Evolutionary conservation across 2,329 filamentous ascomycete species (phyloP).

Genomic region (Xylariaceae sp.): DNA sequence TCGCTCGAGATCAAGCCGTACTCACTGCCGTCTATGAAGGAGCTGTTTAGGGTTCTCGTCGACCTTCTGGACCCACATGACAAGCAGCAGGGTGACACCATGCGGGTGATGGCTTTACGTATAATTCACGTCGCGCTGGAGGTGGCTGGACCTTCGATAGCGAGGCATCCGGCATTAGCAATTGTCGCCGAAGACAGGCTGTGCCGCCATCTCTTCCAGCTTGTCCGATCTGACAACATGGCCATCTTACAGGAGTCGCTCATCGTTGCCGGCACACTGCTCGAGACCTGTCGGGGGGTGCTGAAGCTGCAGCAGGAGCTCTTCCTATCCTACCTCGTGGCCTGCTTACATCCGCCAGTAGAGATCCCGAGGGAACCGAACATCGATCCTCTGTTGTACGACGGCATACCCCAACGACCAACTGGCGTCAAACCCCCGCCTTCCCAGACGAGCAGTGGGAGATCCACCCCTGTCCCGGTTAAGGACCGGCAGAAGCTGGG

Average conservation of each 20-base stretch:
- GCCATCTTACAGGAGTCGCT: constrained; percentile 88
- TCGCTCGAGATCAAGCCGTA: constrained; percentile 69
- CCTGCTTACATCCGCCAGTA: constrained; percentile 87
- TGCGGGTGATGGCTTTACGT: constrained; percentile 93
- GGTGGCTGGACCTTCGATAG: constrained; percentile 90
- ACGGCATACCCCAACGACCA: constrained; percentile 85
- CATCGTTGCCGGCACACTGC: constrained; percentile 80
- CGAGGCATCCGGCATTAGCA: constrained; percentile 81
- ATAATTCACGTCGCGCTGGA: constrained; percentile 97
- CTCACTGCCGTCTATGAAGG: constrained; percentile 85
- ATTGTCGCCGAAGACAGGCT: constrained; percentile 85
- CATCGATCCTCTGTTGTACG: constrained; percentile 86
- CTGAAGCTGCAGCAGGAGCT: constrained; percentile 95
- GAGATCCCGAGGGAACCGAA: constrained; percentile 86
- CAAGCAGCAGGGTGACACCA: constrained; percentile 82
- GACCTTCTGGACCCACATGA: constrained; percentile 92
- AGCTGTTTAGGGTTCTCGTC: constrained; percentile 88
- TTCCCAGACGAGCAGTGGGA: constrained; percentile 68
- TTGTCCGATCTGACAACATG: constrained; percentile 94
- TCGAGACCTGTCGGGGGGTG: constrained; percentile 83
- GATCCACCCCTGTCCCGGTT: constrained; percentile 82
- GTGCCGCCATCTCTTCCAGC: constrained; percentile 90
- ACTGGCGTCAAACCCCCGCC: constrained; percentile 73
- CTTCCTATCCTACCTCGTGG: constrained; percentile 88
- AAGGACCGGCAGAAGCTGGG: constrained; percentile 90